phyloP scores from a whole-genome alignment of 129 eudicot genomes.

The Flaveria trinervia region DNA sequence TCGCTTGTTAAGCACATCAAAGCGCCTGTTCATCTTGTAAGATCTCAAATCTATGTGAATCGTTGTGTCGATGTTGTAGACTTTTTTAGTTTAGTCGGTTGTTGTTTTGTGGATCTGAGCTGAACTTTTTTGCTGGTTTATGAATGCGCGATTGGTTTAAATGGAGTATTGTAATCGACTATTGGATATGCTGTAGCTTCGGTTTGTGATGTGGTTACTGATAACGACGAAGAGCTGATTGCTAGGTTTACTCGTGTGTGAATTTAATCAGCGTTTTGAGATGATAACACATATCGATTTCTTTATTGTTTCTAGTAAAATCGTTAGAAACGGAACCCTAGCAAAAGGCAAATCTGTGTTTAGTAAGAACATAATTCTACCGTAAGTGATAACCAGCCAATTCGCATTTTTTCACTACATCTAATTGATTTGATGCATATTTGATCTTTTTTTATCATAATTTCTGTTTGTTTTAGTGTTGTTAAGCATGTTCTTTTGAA shows the following conservation, averaged over 20 bases:
- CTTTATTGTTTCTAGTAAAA: not conserved
- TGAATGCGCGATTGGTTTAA: slow-evolving; percentile 24
- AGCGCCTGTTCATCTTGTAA: slow-evolving; percentile 78
- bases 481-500: slow-evolving; percentile 12
- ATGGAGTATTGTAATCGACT: slow-evolving; percentile 2
- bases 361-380: too few relatives aligned
- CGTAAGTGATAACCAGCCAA: too few relatives aligned
- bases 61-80: not conserved
- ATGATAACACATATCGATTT: not conserved
- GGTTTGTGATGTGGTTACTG: not conserved
- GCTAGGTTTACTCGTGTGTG: slow-evolving; percentile 19
- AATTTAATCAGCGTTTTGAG: slow-evolving; percentile 4
- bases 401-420: not conserved
- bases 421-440: slow-evolving; percentile 7
- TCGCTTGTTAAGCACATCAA: slow-evolving; percentile 79
- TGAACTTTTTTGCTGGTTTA: slow-evolving; percentile 7
- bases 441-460: not conserved
- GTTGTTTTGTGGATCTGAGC: slow-evolving; percentile 27
- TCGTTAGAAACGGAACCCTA: not conserved
- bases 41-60: slow-evolving; percentile 25
- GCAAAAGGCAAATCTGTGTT: not conserved
- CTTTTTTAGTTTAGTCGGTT: not conserved
- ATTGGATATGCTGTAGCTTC: not conserved
- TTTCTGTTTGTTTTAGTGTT: not conserved
- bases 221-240: not conserved